Evolutionary conservation across 2,329 filamentous ascomycete genomes (phyloP), one percentile per base, ranked within the genome.

Genomic region (Westerdykella aurantiaca): DNA sequence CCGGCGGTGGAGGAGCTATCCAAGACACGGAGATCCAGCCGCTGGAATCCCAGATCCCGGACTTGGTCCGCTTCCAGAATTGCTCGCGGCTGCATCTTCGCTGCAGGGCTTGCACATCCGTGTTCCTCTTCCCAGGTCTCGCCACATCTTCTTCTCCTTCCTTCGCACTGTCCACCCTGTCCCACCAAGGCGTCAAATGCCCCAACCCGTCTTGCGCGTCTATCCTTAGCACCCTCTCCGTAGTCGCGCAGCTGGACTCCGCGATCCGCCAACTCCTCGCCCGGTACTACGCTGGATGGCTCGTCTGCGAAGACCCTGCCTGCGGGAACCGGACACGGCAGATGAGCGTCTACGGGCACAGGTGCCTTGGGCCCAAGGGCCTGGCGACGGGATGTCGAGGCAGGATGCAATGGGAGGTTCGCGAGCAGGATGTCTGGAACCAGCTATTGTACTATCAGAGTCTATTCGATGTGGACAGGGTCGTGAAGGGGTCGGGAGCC

Each of bases 381-480:
- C 82, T 93, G 3, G 91, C 86, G 0, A 79, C 83, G 44, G 90
- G 88, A 43, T 98, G 93, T 65, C 72, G 83, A 4, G 93, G 93
- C 16, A 81, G 81, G 39, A 97, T 98, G 90, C 74, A 79, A 17
- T 96, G 90, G 64, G 89, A 94, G 70, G 85, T 87, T 60, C 77
- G 79, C 1, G 93, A 97, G 71, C 91, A 93, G 70, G 84, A 85
- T 58, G 78, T 97, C 46, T 97, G 96, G 72, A 97, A 95, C 67
- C 93, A 98, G 70, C 75, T 98, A 34, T 72, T 97, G 43, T 98
- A 95, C 71, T 86, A 90, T 64, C 79, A 85, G 23, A 78, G 78
- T 39, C 70, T 97, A 43, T 98, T 89, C 75, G 90, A 98, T 67
- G 85, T 94, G 3, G 90, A 97, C 49, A 88, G 87, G 69, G 85